phyloP scores from a whole-genome alignment of 805 yeast genomes.

The Candida pseudoglaebosa region DNA sequence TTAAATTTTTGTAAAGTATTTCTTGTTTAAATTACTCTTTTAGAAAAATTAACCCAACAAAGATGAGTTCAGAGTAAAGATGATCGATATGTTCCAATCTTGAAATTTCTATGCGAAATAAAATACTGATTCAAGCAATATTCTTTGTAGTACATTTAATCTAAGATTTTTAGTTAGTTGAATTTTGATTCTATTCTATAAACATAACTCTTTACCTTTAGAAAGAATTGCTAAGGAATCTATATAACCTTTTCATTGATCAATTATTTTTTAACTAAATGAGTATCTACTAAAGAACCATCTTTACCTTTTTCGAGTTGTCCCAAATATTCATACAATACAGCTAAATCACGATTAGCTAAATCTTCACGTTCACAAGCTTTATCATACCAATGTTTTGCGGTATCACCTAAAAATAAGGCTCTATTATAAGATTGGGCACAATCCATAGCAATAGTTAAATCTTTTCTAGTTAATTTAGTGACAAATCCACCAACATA shows the following conservation, averaged over 20 bases:
- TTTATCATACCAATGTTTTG: constrained; percentile 38
- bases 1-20: background rate
- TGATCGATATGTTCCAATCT: too few relatives aligned
- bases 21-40: too few relatives aligned
- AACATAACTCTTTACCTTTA: too few relatives aligned
- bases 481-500: constrained; percentile 49
- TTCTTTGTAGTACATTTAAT: too few relatives aligned
- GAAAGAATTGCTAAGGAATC: too few relatives aligned
- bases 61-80: too few relatives aligned
- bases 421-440: constrained; percentile 32
- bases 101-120: too few relatives aligned
- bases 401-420: constrained; percentile 35
- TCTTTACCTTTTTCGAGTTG: constrained; percentile 21
- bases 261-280: constrained; percentile 1
- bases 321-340: constrained; percentile 41
- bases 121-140: too few relatives aligned
- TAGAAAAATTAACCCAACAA: too few relatives aligned
- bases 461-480: constrained; percentile 42
- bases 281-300: constrained; percentile 19
- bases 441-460: constrained; percentile 38
- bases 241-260: background rate
- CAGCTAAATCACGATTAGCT: constrained; percentile 40
- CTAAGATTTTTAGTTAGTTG: background rate
- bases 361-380: constrained; percentile 40
- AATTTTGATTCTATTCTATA: background rate